phyloP scores from a whole-genome alignment of 2,329 filamentous ascomycete species.

The Penicillium paneum region DNA sequence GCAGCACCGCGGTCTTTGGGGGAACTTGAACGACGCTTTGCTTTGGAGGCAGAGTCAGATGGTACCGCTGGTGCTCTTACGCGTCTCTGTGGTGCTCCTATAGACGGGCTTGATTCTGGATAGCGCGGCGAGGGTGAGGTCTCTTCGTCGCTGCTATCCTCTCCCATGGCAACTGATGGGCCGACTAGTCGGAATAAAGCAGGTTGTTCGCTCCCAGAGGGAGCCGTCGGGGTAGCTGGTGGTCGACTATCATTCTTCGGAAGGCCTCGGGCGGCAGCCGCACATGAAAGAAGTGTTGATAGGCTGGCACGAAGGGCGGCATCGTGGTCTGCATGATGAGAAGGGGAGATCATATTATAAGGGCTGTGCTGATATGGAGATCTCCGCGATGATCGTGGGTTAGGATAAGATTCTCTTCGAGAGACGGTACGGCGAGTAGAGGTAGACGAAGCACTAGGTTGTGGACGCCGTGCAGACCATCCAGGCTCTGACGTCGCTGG shows the following conservation, averaged over 20 bases:
- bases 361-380: constrained; percentile 50
- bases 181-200: constrained; percentile 58
- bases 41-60: constrained; percentile 18
- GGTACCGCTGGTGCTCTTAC: constrained; percentile 20
- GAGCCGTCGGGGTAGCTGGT: constrained; percentile 15
- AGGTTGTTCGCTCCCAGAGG: constrained; percentile 41
- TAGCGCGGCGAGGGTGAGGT: constrained; percentile 13
- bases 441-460: constrained; percentile 45
- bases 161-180: constrained; percentile 56
- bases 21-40: constrained; percentile 34
- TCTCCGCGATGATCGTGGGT: constrained; percentile 34
- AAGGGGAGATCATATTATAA: constrained; percentile 68
- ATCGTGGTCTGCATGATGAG: constrained; percentile 83
- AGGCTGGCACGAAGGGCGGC: constrained; percentile 87
- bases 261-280: constrained; percentile 79
- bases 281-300: constrained; percentile 93
- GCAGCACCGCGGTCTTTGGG: constrained; percentile 39
- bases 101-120: constrained; percentile 20
- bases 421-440: constrained; percentile 31
- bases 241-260: constrained; percentile 56
- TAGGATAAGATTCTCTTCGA: constrained; percentile 40
- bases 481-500: constrained; percentile 53
- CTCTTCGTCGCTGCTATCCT: constrained; percentile 32
- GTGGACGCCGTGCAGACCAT: constrained; percentile 46
- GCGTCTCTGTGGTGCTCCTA: constrained; percentile 20